Evolutionary conservation across 345 rosid species (phyloP), one percentile per base, ranked within the genome.

Genomic region (Populus pruinosa): DNA sequence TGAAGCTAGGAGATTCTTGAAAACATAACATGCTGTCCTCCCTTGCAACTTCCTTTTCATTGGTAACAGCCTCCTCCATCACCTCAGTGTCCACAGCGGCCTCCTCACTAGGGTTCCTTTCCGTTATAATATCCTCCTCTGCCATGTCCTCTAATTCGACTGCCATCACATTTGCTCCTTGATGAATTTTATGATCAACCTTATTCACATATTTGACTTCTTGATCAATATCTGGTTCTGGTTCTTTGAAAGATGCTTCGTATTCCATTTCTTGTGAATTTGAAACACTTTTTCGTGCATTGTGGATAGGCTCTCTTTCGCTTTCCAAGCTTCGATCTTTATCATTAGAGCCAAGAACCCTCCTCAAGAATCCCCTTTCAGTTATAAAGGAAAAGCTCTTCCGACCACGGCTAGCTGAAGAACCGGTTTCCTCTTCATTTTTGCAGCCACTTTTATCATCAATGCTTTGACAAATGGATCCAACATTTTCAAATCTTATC

Each of bases 1-100:
- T 71, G 44, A 86, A 88, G 81, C 91, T 88, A 0, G 88, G 89
- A 2, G 89, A 83, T 8, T 79, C 81, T 7, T 78, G 86, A 69
- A 31, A 71, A 25, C n/a, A 11, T n/a, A 72, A 29, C 10, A 80
- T 78, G 75, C 72, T 61, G 50, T 78, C 75, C 8, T 76, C 83
- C 72, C 77, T 66, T 13, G 36, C 61, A 4, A 11, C 21, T 55
- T 39, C 50, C 23, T 49, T 63, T 7, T 6, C 72, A 38, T 76
- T 65, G 56, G 64, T 31, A 17, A 33, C n/a, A 31, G 20, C 35
- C 67, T 43, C 61, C 7, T 41, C 47, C 74, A 16, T 55, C 43
- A 4, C 27, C 67, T 43, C 76, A 2, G 23, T 61, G 1, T 27
- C 17, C 9, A 6, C 27, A 5, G 41, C 33, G 1, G 50, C 33